Conservation (phyloP, 257 asterid species). For the Solanum phureja region DNA sequence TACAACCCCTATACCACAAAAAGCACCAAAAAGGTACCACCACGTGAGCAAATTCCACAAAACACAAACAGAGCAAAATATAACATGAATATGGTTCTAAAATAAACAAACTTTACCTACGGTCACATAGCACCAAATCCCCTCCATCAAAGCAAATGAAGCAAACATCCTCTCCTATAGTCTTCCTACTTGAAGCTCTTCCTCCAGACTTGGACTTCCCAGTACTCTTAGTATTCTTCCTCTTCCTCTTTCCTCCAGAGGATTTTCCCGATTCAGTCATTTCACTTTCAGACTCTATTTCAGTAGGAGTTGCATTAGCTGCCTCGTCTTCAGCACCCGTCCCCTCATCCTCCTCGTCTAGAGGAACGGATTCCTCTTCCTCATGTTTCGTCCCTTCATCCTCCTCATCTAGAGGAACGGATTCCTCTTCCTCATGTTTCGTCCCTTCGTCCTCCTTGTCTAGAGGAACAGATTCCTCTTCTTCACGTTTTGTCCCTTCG, state of each 20-base stretch:
- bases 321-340: constrained; percentile 40
- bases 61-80: background rate
- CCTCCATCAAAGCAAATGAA: constrained; percentile 99
- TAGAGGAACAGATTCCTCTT: constrained; percentile 4
- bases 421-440: constrained; percentile 1
- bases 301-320: constrained; percentile 48
- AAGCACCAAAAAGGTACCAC: background rate
- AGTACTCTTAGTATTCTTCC: constrained; percentile 37
- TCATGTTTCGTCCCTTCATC: constrained; percentile 6
- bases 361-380: constrained; percentile 10
- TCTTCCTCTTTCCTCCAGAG: constrained; percentile 65
- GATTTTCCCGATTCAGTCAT: constrained; percentile 45
- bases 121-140: constrained; percentile 79
- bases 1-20: constrained; percentile 69
- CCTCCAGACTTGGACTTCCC: constrained; percentile 28
- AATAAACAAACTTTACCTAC: constrained; percentile 44
- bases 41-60: background rate
- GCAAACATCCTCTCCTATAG: constrained; percentile 79
- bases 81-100: background rate
- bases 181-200: constrained; percentile 42
- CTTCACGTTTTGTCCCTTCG: background rate
- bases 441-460: constrained; percentile 18
- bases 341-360: constrained; percentile 20
- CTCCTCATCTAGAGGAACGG: constrained; percentile 3
- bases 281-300: constrained; percentile 67